phyloP scores from a whole-genome alignment of 768 basidiomycete species.

The Gelatoporia subvermispora region DNA sequence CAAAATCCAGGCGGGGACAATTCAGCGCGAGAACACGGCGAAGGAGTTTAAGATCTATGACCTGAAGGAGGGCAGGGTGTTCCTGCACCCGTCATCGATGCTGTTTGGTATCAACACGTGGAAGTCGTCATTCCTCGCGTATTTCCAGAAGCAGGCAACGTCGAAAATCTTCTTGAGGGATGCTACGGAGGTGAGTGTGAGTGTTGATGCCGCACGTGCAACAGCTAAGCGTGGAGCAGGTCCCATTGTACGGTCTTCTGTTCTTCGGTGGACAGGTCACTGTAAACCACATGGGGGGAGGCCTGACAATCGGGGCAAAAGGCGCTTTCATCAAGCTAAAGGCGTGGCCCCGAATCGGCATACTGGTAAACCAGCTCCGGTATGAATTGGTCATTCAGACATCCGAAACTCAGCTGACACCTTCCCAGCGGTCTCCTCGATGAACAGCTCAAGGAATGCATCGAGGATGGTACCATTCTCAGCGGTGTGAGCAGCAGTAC shows the following conservation, averaged over 20 bases:
- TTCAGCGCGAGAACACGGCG: constrained; percentile 81
- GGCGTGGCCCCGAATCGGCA: constrained; percentile 88
- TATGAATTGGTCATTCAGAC: constrained; percentile 25
- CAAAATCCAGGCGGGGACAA: constrained; percentile 75
- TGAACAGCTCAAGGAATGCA: constrained; percentile 54
- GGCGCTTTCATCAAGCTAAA: constrained; percentile 56
- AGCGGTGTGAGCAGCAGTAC: constrained; percentile 40
- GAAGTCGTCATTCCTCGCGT: constrained; percentile 76
- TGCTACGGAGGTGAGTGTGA: constrained; percentile 66
- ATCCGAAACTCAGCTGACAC: neutral
- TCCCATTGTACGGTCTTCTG: constrained; percentile 83
- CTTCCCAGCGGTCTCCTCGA: constrained; percentile 59
- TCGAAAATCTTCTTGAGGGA: constrained; percentile 83
- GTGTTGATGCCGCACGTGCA: neutral
- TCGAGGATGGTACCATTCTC: constrained; percentile 56
- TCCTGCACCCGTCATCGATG: constrained; percentile 79
- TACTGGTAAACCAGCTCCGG: constrained; percentile 84
- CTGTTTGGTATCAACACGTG: constrained; percentile 70
- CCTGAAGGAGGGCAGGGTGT: constrained; percentile 55
- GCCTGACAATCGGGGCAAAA: constrained; percentile 55
- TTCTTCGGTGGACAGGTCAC: constrained; percentile 79
- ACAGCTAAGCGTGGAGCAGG: constrained; percentile 32
- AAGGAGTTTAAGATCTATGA: constrained; percentile 84
- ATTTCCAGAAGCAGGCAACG: constrained; percentile 79
- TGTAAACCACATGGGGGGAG: constrained; percentile 79